Evolutionary conservation across 2,329 filamentous ascomycete genomes (phyloP), one percentile per base, ranked within the genome.

Genomic region (Chaetomium sp.): DNA sequence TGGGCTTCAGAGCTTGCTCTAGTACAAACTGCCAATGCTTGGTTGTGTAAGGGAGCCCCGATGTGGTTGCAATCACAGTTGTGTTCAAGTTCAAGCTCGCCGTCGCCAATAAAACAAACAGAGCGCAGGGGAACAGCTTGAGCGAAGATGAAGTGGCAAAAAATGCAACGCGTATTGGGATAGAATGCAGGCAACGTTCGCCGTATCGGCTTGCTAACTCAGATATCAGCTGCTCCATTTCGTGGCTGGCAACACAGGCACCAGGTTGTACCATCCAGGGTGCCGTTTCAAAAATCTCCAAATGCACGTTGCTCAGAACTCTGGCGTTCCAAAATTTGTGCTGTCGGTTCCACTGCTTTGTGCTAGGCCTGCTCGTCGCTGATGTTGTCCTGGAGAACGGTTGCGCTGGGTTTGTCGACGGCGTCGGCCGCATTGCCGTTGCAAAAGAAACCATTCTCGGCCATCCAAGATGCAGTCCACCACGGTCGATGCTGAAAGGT

Each of bases 401-500:
- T 13, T 9, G 50, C 19, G 56, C 12, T 27, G 38, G 38, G 38
- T n/a, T 42, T 7, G 38, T 42, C 38, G 38, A 21, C 19, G n/a
- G n/a, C 8, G 31, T 58, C 38, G 27, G 19, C 19, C 8, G 16
- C 27, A 1, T 38, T 31, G 10, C 21, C 42, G n/a, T 60, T 16
- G 27, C 10, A 21, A 12, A 25, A 33, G 16, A 60, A 63, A 1
- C 58, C 54, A 27, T 64, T 66, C 35, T 64, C 65, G 2, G 29
- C 61, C 16, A 66, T 29, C 61, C 65, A 66, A 2, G 21, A 29
- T 5, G 61, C 65, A 1, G 65, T 66, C 57, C 61, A 63, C 65
- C 65, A 66, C n/a, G 65, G 65, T 3, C 65, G 53, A 23, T 59
- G 65, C 54, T 66, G 61, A 25, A 66, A 66, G 0, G 27, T 50